phyloP scores from a whole-genome alignment of 2,329 filamentous ascomycete genomes.

The Pseudocercospora pini-densiflorae region DNA sequence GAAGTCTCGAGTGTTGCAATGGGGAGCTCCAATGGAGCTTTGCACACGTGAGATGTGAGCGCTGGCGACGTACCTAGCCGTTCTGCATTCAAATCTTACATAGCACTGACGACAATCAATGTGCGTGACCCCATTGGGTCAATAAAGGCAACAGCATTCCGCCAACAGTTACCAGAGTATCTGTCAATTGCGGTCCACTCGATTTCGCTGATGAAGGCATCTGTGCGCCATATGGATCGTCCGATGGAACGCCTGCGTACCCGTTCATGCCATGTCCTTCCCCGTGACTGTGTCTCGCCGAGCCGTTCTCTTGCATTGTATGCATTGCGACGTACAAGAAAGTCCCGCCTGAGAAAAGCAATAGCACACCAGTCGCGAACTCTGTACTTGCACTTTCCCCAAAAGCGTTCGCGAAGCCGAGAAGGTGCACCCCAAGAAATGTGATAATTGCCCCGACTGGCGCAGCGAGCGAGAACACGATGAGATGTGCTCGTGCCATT shows the following conservation, averaged over 20 bases:
- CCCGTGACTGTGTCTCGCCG: slow-evolving; percentile 52
- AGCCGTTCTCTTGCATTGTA: slow-evolving; percentile 80
- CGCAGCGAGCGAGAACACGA: slow-evolving; percentile 90
- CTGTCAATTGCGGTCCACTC: slow-evolving; percentile 16
- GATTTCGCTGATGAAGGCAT: slow-evolving; percentile 5
- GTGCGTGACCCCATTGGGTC: slow-evolving; percentile 78
- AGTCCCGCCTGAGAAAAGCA: slow-evolving; percentile 94
- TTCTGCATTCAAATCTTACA: background rate
- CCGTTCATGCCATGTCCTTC: slow-evolving; percentile 38
- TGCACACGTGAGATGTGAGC: no score
- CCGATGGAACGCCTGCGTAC: slow-evolving; percentile 31
- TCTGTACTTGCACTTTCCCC: slow-evolving; percentile 65
- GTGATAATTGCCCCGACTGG: slow-evolving; percentile 84
- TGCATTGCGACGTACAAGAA: slow-evolving; percentile 99
- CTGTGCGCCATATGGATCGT: slow-evolving; percentile 28
- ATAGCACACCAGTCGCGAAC: slow-evolving; percentile 90
- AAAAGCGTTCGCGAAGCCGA: slow-evolving; percentile 65
- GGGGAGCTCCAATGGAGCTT: no score
- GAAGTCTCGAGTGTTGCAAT: background rate
- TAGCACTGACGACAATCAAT: slow-evolving; percentile 44
- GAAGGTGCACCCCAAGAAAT: slow-evolving; percentile 75
- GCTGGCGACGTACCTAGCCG: background rate
- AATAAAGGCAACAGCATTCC: slow-evolving; percentile 80
- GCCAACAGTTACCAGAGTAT: slow-evolving; percentile 71
- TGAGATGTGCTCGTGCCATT: slow-evolving; percentile 78